Conservation (phyloP, 352 stramenopile species). For the Phytophthora pistaciae region DNA sequence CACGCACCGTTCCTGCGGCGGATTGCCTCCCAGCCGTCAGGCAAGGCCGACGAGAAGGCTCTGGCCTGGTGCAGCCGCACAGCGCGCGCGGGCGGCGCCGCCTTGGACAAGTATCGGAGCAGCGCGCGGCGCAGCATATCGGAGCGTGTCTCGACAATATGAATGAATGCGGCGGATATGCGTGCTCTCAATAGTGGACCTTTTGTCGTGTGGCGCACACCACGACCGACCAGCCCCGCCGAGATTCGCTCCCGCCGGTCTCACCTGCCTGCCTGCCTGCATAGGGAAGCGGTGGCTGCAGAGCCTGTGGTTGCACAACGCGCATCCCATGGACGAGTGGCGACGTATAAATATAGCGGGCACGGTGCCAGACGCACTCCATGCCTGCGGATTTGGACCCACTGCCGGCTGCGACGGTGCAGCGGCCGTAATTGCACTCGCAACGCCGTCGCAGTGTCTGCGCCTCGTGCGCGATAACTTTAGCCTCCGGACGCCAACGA, state of each 20-base stretch:
- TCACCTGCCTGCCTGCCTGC: not conserved
- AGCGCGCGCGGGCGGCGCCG: not conserved
- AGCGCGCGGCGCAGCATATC: slow-evolving; percentile 26
- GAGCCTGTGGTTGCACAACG: not conserved
- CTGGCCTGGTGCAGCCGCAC: slow-evolving; percentile 7
- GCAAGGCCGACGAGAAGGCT: slow-evolving; percentile 44
- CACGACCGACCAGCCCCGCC: not conserved
- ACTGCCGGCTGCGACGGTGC: slow-evolving; percentile 7
- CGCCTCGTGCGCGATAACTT: slow-evolving; percentile 10
- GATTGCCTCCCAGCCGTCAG: slow-evolving; percentile 70
- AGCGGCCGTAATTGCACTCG: slow-evolving; percentile 2
- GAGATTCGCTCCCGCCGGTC: not conserved
- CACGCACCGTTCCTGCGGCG: slow-evolving; percentile 63
- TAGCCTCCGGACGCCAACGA: not conserved
- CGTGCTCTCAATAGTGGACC: slow-evolving; percentile 19
- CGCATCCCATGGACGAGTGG: not conserved
- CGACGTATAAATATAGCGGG: slow-evolving; percentile 15
- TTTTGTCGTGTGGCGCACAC: slow-evolving; percentile 16
- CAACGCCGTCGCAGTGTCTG: slow-evolving; percentile 2
- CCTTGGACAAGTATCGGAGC: slow-evolving; percentile 17
- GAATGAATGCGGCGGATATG: slow-evolving; percentile 32
- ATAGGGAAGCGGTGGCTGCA: not conserved
- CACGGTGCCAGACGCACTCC: not conserved
- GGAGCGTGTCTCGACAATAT: slow-evolving; percentile 24
- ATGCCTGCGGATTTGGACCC: not conserved